A percentile compares a stretch with the other conserved stretches of the same genome.
phyloP scores from a whole-genome alignment of 345 rosid genomes.

The Aquilaria malaccensis region DNA sequence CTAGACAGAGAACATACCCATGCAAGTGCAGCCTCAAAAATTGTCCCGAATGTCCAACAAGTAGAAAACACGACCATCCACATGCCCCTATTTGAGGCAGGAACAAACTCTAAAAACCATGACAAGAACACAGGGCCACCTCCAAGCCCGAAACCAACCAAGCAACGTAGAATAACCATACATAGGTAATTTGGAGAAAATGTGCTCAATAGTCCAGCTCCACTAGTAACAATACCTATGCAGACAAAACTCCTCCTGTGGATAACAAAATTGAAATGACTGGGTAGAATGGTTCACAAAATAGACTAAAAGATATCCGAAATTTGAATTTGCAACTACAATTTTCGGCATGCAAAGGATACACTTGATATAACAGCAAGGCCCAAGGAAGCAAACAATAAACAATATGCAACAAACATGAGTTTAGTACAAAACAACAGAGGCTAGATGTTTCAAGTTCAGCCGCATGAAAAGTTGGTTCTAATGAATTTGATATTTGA shows the following conservation, averaged over 20 bases:
- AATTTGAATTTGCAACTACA: too few species aligned
- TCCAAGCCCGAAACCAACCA: constrained; percentile 62
- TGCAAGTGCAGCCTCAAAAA: constrained; percentile 47
- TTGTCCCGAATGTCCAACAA: constrained; percentile 53
- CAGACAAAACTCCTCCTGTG: constrained; percentile 46
- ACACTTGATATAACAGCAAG: too few species aligned
- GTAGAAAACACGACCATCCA: constrained; percentile 57
- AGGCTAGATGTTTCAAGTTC: too few species aligned
- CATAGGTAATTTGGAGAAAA: constrained; percentile 38
- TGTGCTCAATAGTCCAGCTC: constrained; percentile 49
- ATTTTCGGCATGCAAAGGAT: too few species aligned
- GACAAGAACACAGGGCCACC: constrained; percentile 49
- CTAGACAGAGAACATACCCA: constrained; percentile 31
- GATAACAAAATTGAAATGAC: neutral
- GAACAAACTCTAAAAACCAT: constrained; percentile 56
- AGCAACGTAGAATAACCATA: constrained; percentile 30
- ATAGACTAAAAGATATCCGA: neutral
- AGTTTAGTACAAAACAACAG: too few species aligned
- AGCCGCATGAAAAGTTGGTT: too few species aligned
- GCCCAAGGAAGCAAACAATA: too few species aligned
- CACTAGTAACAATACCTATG: constrained; percentile 35
- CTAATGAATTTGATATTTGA: too few species aligned
- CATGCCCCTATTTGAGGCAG: constrained; percentile 40
- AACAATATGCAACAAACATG: too few species aligned
- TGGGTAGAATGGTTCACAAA: neutral